These are phyloP conservation scores for Colletotrichum higginsianum DNA, from an alignment of 2,329 filamentous ascomycete genomes.

Conservation along the genomic window DNA sequence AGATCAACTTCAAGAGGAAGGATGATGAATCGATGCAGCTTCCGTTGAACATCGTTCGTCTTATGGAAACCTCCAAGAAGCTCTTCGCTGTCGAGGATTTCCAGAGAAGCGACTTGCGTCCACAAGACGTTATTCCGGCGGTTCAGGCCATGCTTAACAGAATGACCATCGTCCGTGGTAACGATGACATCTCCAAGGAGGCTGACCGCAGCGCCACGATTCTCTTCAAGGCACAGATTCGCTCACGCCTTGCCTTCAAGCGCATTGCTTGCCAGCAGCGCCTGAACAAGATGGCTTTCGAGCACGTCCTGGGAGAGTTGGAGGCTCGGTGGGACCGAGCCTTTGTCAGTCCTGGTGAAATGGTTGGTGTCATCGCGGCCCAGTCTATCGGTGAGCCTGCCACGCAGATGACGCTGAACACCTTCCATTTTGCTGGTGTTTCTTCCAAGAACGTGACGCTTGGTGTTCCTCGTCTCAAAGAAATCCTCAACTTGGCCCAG, in stretches of 20 bases:
- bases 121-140: constrained; percentile 86
- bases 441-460: constrained; percentile 99
- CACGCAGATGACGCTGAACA: constrained; percentile 99
- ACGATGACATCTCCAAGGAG: constrained; percentile 85
- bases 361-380: constrained; percentile 97
- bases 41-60: constrained; percentile 90
- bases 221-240: constrained; percentile 91
- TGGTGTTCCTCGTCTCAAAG: constrained; percentile 98
- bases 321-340: constrained; percentile 90
- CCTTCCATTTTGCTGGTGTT: constrained; percentile 99
- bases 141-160: constrained; percentile 82
- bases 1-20: constrained; percentile 76
- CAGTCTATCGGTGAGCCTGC: constrained; percentile 99
- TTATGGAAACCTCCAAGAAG: constrained; percentile 91
- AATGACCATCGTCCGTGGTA: constrained; percentile 88
- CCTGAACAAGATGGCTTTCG: constrained; percentile 91
- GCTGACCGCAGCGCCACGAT: constrained; percentile 91
- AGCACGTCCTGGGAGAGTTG: constrained; percentile 91
- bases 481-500: constrained; percentile 97
- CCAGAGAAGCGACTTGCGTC: constrained; percentile 89
- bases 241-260: constrained; percentile 93
- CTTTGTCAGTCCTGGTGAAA: constrained; percentile 92
- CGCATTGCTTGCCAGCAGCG: constrained; percentile 88
- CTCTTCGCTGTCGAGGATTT: constrained; percentile 92
- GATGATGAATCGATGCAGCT: constrained; percentile 91